Conservation (phyloP, 2,329 filamentous ascomycete genomes). For the Aspergillus luchuensis region DNA sequence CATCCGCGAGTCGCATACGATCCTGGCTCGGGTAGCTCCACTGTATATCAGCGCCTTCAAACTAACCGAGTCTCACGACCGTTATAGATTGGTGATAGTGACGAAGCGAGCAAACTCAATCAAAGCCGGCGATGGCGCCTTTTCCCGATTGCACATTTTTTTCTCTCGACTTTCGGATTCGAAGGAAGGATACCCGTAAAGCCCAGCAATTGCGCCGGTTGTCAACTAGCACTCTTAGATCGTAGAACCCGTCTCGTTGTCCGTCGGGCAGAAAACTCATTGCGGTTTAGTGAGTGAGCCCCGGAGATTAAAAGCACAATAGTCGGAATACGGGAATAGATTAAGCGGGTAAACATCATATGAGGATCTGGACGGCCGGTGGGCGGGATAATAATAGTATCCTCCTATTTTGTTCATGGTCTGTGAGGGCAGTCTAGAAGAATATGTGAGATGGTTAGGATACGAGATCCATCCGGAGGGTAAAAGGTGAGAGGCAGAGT, state of each 20-base stretch:
- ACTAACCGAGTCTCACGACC: neutral
- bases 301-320: neutral
- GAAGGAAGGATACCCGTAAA: neutral
- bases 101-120: neutral
- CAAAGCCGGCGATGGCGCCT: neutral
- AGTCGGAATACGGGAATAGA: neutral
- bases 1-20: neutral
- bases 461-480: neutral
- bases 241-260: neutral
- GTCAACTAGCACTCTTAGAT: neutral
- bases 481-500: neutral
- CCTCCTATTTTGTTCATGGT: neutral
- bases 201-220: neutral
- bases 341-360: neutral
- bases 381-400: constrained; percentile 1
- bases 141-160: neutral
- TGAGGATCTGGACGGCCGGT: neutral
- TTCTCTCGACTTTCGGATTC: neutral
- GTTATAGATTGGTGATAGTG: neutral
- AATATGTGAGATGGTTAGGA: neutral
- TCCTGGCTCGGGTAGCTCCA: constrained; percentile 4
- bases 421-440: neutral
- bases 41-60: neutral
- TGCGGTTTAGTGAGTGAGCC: neutral
- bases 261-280: neutral